phyloP scores from a whole-genome alignment of 2,329 filamentous ascomycete genomes.

The Neophaeococcomyces aloes region DNA sequence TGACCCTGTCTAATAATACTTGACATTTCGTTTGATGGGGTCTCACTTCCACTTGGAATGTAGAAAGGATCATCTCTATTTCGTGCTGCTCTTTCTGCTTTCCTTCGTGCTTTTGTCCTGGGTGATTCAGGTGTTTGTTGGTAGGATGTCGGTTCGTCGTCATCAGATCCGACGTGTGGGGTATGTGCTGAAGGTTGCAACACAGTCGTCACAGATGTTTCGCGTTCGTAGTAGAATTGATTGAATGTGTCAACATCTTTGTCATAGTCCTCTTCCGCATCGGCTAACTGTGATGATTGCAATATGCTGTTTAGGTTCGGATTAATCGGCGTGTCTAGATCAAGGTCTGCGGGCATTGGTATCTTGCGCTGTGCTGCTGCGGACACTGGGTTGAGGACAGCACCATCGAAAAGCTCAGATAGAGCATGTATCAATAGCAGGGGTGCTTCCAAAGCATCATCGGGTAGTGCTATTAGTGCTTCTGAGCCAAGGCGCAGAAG shows the following conservation, averaged over 20 bases:
- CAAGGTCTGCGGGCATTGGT: constrained; percentile 62
- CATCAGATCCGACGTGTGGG: constrained; percentile 3
- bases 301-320: constrained; percentile 59
- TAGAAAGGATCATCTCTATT: constrained; percentile 95
- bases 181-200: constrained; percentile 4
- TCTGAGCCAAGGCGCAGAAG: constrained; percentile 78
- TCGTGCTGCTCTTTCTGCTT: constrained; percentile 65
- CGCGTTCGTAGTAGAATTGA: constrained; percentile 31
- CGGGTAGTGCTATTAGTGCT: constrained; percentile 39
- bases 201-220: constrained; percentile 10
- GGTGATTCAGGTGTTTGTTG: constrained; percentile 51
- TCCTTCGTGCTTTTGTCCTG: constrained; percentile 62
- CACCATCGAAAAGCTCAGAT: constrained; percentile 72
- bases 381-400: constrained; percentile 88
- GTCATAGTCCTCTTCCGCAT: constrained; percentile 40
- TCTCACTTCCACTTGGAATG: constrained; percentile 58
- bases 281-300: constrained; percentile 31
- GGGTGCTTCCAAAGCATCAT: constrained; percentile 50
- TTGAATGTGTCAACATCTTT: constrained; percentile 30
- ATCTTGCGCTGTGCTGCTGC: constrained; percentile 74
- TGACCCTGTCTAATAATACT: constrained; percentile 45
- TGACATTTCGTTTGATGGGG: constrained; percentile 68
- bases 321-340: constrained; percentile 76
- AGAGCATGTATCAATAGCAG: constrained; percentile 82
- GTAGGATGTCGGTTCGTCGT: constrained; percentile 26